Evolutionary conservation across 2,329 filamentous ascomycete genomes (phyloP), one percentile per base, ranked within the genome.

Genomic region (Colletotrichum graminicola): DNA sequence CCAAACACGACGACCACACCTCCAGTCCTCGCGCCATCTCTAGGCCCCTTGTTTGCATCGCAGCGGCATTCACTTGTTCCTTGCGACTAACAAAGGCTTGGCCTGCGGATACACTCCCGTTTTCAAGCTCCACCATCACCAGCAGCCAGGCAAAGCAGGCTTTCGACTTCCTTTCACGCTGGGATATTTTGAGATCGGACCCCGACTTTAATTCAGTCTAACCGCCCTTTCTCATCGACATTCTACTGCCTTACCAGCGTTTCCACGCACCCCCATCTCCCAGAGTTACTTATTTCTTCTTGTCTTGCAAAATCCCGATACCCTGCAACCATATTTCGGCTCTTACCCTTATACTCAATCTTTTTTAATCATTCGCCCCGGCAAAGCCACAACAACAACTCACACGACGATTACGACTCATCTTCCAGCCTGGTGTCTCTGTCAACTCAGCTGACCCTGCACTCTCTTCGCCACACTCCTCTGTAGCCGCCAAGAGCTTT

Each of bases 51-150:
- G 68, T 67, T 63, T 51, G 21, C 55, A 51, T 57, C 80, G 81
- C 82, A 82, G 84, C 83, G 84, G 82, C 84, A 86, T 86, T 85
- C 78, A 84, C 81, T 86, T 86, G 84, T 81, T 82, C 83, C 84
- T 82, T 85, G 82, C 82, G 82, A 80, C 76, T 73, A 75, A 73
- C 73, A 67, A 36, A 73, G 61, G 43, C 47, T 43, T n/a, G 16
- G 36, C 57, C 62, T 63, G 32, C 66, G 57, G 56, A 62, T 71
- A 56, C 54, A 41, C 57, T 67, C 57, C 57, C 56, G 26, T 62
- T 67, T 67, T 43, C 47, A 32, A 67, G 41, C 64, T 57, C 68
- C 61, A 67, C 52, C 47, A 54, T 7, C 60, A 62, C 23, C 60
- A 54, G 61, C 61, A 65, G 57, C 68, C 64, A 57, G 45, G 67